Evolutionary conservation across 352 stramenopile species (phyloP).

Genomic region (Saprolegnia diclina): DNA sequence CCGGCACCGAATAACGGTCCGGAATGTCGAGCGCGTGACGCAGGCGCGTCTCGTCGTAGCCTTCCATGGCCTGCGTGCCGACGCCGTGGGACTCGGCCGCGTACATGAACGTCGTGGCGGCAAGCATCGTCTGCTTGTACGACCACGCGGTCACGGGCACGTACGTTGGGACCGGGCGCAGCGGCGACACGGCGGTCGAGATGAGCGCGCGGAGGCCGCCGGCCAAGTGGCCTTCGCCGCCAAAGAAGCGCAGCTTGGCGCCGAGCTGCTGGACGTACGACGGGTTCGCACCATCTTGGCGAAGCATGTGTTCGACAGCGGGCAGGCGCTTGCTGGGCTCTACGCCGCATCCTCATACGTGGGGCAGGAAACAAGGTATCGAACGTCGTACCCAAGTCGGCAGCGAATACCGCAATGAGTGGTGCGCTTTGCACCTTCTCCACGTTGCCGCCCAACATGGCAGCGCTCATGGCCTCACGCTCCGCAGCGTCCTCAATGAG

Average conservation of each 20-base stretch:
- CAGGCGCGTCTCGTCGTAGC: constrained; percentile 62
- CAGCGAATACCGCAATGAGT: constrained; percentile 72
- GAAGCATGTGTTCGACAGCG: constrained; percentile 59
- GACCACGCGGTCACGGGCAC: constrained; percentile 70
- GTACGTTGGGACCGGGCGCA: constrained; percentile 50
- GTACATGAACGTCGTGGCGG: constrained; percentile 60
- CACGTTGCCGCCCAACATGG: constrained; percentile 73
- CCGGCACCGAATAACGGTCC: constrained; percentile 65
- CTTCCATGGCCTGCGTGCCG: constrained; percentile 59
- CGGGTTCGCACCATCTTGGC: constrained; percentile 43
- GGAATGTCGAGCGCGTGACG: constrained; percentile 65
- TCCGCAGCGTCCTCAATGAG: constrained; percentile 63
- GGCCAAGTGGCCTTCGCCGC: constrained; percentile 57
- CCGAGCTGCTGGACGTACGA: constrained; percentile 53
- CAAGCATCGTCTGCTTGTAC: constrained; percentile 76
- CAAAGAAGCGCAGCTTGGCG: constrained; percentile 60
- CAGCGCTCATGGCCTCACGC: constrained; percentile 55
- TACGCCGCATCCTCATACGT: constrained; percentile 24
- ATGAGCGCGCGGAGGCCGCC: constrained; percentile 48
- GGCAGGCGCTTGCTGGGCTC: constrained; percentile 69
- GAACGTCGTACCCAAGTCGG: constrained; percentile 47
- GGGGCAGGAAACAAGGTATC: background rate
- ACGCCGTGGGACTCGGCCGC: constrained; percentile 63
- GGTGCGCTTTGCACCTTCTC: constrained; percentile 71
- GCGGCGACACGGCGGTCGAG: constrained; percentile 55